These are phyloP conservation scores for Bruguiera sexangula DNA, from an alignment of 345 rosid species.

Conservation along the genomic window DNA sequence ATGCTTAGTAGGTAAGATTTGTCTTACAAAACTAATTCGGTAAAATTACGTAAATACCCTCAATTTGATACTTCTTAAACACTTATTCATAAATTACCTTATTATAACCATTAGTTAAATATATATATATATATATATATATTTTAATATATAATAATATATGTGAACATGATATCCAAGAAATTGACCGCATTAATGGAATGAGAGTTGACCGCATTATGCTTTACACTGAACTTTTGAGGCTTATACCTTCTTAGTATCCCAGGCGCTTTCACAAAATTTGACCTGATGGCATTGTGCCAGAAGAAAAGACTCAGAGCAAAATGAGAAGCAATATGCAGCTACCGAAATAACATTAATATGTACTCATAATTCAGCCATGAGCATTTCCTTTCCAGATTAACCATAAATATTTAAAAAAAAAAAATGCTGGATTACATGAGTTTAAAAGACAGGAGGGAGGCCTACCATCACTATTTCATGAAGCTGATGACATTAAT, in stretches of 20 bases:
- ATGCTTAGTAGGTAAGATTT: no score
- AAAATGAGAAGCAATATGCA: neutral
- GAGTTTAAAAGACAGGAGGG: neutral
- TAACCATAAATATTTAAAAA: neutral
- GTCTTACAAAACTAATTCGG: no score
- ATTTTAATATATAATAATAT: no score
- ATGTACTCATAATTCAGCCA: neutral
- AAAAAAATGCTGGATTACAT: neutral
- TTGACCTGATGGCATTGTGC: neutral
- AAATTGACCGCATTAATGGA: no score
- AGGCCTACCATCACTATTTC: neutral
- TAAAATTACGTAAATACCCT: no score
- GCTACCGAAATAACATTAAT: neutral
- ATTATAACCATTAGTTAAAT: no score
- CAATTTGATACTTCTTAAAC: no score
- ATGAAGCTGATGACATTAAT: constrained; percentile 38
- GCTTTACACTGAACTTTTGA: no score
- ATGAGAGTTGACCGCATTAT: no score
- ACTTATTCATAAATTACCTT: no score
- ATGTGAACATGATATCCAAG: no score
- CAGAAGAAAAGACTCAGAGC: neutral
- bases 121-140: no score
- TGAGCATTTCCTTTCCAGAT: neutral
- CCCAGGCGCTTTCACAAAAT: neutral
- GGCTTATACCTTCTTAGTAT: neutral